Evolutionary conservation across 2,329 filamentous ascomycete genomes (phyloP).

Genomic region (Cladophialophora immunda): DNA sequence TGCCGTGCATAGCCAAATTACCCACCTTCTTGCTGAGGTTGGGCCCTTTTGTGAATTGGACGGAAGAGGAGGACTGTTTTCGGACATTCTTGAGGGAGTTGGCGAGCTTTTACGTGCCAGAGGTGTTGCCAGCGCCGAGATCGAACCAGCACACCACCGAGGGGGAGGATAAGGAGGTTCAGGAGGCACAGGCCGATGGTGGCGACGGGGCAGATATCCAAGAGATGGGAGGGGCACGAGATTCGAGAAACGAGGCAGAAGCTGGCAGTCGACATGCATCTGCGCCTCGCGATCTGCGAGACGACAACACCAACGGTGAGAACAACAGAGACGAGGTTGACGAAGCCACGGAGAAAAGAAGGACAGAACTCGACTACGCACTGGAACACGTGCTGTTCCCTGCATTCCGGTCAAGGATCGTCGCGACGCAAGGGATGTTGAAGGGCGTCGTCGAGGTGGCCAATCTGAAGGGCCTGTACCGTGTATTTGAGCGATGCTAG

Average conservation of each 20-base stretch:
- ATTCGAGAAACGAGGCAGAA: neutral
- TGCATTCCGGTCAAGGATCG: slow-evolving; percentile 80
- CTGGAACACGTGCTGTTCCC: slow-evolving; percentile 91
- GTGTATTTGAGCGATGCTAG: slow-evolving; percentile 92
- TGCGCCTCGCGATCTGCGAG: neutral
- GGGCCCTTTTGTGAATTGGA: slow-evolving; percentile 89
- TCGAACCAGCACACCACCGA: slow-evolving; percentile 34
- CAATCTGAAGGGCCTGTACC: slow-evolving; percentile 89
- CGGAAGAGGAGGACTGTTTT: slow-evolving; percentile 84
- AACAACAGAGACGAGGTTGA: neutral
- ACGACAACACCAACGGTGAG: neutral
- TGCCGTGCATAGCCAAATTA: slow-evolving; percentile 83
- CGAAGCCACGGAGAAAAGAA: slow-evolving; percentile 51
- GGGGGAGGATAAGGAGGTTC: slow-evolving; percentile 21
- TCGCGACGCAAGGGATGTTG: slow-evolving; percentile 81
- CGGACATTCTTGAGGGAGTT: slow-evolving; percentile 84
- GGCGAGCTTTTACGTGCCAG: slow-evolving; percentile 89
- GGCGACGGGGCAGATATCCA: slow-evolving; percentile 24
- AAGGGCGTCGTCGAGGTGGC: slow-evolving; percentile 85
- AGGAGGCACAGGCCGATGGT: slow-evolving; percentile 25
- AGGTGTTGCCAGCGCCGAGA: slow-evolving; percentile 72
- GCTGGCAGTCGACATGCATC: neutral
- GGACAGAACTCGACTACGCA: slow-evolving; percentile 74
- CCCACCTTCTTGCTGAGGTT: slow-evolving; percentile 87
- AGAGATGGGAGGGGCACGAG: no score